Base-by-base conservation (phyloP, 148 eudicot genomes). In the Diospyros kaki region DNA sequence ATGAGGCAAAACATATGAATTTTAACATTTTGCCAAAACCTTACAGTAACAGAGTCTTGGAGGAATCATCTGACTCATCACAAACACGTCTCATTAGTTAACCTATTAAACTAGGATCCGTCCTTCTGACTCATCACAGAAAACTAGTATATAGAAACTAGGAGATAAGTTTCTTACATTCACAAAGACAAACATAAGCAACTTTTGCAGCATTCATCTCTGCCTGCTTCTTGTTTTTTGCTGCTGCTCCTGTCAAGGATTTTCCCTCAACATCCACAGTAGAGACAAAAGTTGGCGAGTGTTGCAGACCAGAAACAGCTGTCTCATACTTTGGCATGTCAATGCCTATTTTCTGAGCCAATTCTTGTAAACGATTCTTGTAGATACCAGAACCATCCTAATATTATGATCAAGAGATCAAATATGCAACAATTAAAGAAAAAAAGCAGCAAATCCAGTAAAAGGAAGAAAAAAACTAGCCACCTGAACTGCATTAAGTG, bases 171-270 rank as follows among this genome's bases (percentile, higher is more conserved):
- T 78, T 1, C 95, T 82, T 84, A 88, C 91, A 73, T 51, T 86
- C 80, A 70, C 67, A 76, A 60, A 94, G 79, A 77, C 84, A 68
- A 65, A 12, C 69, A 75, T 86, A 92, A 66, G 96, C 98, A 83
- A 79, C 91, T 75, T 86, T 87, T 9, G 98, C 97, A 9, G 92
- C 97, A 79, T 76, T 76, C 84, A 83, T 83, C 74, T 92, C 98
- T 65, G 98, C 89, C 77, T 78, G 82, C 86, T 89, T 94, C 84
- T 89, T 92, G 78, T 84, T 86, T 75, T 87, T 92, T 58, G 93
- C 88, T 69, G 83, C 87, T 73, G 79, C 78, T n/a, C 98, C 98
- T 76, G 44, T 75, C 68, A 84, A 94, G 38, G 74, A 75, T 5
- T 78, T 73, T 39, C 76, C 81, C 42, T 73, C 82, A 41, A 90